phyloP scores from a whole-genome alignment of 192 early-diverging fungal genomes.

The Rhizoclosmatium sp. region DNA sequence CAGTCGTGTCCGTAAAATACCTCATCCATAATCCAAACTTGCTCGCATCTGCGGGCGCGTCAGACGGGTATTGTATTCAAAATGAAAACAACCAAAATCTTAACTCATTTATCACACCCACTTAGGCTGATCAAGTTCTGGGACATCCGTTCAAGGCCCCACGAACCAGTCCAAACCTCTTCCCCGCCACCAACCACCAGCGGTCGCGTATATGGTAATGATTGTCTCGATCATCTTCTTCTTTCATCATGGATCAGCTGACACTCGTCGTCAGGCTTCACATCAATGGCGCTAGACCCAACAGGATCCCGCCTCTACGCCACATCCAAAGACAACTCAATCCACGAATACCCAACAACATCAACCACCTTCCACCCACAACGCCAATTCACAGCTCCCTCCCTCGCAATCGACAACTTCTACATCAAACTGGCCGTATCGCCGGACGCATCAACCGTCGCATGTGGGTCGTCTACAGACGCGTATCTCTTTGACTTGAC shows the following conservation, averaged over 20 bases:
- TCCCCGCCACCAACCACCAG: not conserved
- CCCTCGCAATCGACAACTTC: constrained; percentile 70
- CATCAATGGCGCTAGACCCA: constrained; percentile 28
- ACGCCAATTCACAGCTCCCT: constrained; percentile 60
- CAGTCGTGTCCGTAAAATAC: constrained; percentile 68
- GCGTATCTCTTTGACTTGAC: constrained; percentile 79
- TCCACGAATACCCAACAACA: constrained; percentile 68
- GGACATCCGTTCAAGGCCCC: constrained; percentile 70
- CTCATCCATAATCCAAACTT: constrained; percentile 52
- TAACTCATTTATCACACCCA: constrained; percentile 38
- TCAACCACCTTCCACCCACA: constrained; percentile 59
- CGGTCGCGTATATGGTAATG: constrained; percentile 26
- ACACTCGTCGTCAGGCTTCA: no score
- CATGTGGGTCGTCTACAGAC: constrained; percentile 71
- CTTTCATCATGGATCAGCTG: no score
- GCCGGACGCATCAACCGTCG: constrained; percentile 75
- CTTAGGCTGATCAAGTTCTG: constrained; percentile 77
- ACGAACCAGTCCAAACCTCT: constrained; percentile 4
- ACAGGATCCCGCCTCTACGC: constrained; percentile 74
- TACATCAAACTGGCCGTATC: constrained; percentile 74
- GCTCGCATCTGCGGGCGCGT: constrained; percentile 67
- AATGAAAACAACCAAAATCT: not conserved
- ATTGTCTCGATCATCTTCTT: no score
- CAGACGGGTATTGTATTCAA: constrained; percentile 67
- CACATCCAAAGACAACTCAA: constrained; percentile 73